Evolutionary conservation across 345 rosid species (phyloP).

Genomic region (Citrus maxima): DNA sequence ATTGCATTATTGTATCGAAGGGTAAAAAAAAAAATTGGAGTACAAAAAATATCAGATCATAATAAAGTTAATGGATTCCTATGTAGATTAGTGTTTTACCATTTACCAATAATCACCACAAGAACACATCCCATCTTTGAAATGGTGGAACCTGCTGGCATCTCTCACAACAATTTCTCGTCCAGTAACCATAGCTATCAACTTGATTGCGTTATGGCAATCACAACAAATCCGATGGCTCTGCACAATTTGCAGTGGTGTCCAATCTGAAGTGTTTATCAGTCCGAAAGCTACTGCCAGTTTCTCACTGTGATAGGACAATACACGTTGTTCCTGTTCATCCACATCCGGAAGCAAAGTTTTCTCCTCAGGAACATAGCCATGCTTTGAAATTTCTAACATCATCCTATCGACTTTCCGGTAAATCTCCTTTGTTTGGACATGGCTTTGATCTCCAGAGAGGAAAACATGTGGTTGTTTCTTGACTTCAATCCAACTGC

Average conservation of each 20-base stretch:
- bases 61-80: background rate
- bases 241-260: conserved; percentile 70
- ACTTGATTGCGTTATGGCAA: conserved; percentile 74
- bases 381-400: conserved; percentile 50
- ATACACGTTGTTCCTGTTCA: conserved; percentile 42
- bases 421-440: conserved; percentile 54
- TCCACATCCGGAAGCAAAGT: conserved; percentile 75
- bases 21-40: background rate
- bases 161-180: conserved; percentile 77
- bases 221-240: conserved; percentile 74
- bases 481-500: conserved; percentile 79
- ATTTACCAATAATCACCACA: conserved; percentile 95
- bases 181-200: conserved; percentile 45
- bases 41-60: background rate
- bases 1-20: background rate
- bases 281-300: conserved; percentile 80
- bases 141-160: conserved; percentile 77
- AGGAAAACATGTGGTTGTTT: conserved; percentile 52
- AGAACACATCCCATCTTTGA: conserved; percentile 72
- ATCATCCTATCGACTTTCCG: conserved; percentile 60
- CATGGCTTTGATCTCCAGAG: conserved; percentile 58
- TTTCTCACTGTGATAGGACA: conserved; percentile 71
- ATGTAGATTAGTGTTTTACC: background rate
- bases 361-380: conserved; percentile 42
- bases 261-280: conserved; percentile 50